phyloP scores from a whole-genome alignment of 140 eudicot genomes.

The Bidens hawaiensis region DNA sequence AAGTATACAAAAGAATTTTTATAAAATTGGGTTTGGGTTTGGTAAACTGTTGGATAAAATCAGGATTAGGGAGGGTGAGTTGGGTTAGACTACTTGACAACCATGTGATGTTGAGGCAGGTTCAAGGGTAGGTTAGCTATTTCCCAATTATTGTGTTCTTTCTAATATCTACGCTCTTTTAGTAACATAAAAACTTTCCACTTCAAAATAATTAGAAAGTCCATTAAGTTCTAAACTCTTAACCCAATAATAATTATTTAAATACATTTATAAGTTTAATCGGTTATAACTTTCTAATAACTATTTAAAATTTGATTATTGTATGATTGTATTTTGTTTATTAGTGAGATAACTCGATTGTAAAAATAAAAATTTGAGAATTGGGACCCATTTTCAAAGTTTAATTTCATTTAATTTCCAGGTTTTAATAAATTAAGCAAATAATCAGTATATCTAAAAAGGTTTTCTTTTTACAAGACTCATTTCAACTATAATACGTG shows the following conservation, averaged over 20 bases:
- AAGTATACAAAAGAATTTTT: not conserved
- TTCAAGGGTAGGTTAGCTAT: conserved; percentile 35
- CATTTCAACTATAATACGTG: too few species aligned
- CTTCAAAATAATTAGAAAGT: not conserved
- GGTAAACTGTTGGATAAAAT: conserved; percentile 33
- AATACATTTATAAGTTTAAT: too few species aligned
- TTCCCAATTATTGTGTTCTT: conserved; percentile 29
- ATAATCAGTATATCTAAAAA: too few species aligned
- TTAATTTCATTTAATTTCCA: too few species aligned
- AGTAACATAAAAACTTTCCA: conserved; percentile 19
- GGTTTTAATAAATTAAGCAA: too few species aligned
- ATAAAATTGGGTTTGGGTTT: conserved; percentile 15
- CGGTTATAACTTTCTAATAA: too few species aligned
- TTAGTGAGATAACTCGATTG: too few species aligned
- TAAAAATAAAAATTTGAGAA: too few species aligned
- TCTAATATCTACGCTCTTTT: conserved; percentile 21
- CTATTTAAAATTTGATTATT: too few species aligned
- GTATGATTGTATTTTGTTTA: too few species aligned
- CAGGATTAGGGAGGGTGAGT: conserved; percentile 40
- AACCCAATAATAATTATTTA: not conserved
- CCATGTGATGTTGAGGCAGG: conserved; percentile 36
- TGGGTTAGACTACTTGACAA: conserved; percentile 38
- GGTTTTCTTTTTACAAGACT: too few species aligned
- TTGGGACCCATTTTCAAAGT: too few species aligned
- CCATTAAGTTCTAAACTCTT: not conserved